These are phyloP conservation scores for Aureobasidium sp. DNA, from an alignment of 2,329 filamentous ascomycete genomes.

Conservation along the genomic window DNA sequence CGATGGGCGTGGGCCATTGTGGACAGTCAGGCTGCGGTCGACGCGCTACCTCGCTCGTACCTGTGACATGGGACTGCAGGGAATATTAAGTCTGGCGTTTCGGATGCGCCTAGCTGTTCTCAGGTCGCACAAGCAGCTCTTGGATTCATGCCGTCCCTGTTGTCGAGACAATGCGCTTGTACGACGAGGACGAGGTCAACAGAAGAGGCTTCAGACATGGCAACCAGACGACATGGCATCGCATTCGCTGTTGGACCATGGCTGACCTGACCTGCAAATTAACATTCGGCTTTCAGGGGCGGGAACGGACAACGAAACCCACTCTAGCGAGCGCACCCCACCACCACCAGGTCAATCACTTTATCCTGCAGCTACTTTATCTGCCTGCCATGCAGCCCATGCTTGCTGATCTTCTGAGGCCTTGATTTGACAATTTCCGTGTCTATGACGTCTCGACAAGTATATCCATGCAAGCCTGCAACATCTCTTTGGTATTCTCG, in stretches of 20 bases:
- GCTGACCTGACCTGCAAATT: neutral
- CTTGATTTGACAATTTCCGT: neutral
- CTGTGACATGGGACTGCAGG: constrained; percentile 9
- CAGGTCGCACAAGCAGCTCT: neutral
- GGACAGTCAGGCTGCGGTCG: neutral
- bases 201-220: neutral
- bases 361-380: neutral
- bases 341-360: neutral
- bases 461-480: neutral
- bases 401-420: neutral
- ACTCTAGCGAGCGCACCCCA: neutral
- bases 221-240: neutral
- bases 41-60: neutral
- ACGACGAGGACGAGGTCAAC: neutral
- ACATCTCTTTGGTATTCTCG: neutral
- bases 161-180: neutral
- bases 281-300: neutral
- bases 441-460: neutral
- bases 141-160: neutral
- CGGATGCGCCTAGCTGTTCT: neutral
- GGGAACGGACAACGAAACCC: neutral
- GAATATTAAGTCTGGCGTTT: neutral
- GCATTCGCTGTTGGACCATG: neutral
- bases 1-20: neutral
- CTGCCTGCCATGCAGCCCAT: neutral